Conservation (phyloP, 371 early-diverging fungal species). For the Mucor plumbeus region DNA sequence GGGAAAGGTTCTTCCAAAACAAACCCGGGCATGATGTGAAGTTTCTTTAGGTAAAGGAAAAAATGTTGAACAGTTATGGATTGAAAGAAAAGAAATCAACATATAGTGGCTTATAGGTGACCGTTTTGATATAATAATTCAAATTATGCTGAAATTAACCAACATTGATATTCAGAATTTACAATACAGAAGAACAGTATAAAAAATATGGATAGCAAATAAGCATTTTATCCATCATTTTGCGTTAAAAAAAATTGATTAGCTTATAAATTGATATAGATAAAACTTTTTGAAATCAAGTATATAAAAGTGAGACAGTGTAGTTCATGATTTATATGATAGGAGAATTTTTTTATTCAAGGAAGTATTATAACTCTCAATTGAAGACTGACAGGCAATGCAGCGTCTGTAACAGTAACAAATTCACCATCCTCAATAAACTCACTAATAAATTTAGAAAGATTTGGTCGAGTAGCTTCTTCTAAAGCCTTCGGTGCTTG, state of each 20-base stretch:
- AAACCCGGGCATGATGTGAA: slow-evolving; percentile 55
- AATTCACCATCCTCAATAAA: slow-evolving; percentile 69
- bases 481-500: slow-evolving; percentile 77
- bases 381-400: slow-evolving; percentile 70
- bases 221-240: too few species aligned
- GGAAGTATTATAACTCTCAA: slow-evolving; percentile 31
- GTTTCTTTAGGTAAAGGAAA: not conserved
- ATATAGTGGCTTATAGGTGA: slow-evolving; percentile 8
- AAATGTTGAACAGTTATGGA: not conserved
- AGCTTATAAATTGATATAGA: too few species aligned
- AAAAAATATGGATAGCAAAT: too few species aligned
- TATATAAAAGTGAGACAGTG: too few species aligned
- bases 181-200: too few species aligned
- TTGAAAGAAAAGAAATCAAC: slow-evolving; percentile 2
- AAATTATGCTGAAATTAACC: too few species aligned
- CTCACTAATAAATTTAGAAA: slow-evolving; percentile 63
- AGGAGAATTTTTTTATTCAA: not conserved
- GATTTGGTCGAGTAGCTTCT: slow-evolving; percentile 73
- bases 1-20: slow-evolving; percentile 65
- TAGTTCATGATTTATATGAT: too few species aligned
- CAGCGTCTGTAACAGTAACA: slow-evolving; percentile 77
- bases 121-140: not conserved
- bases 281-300: too few species aligned
- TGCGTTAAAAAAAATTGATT: too few species aligned
- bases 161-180: too few species aligned